Evolutionary conservation across 2,329 filamentous ascomycete species (phyloP).

Genomic region (Seiridium unicorne): DNA sequence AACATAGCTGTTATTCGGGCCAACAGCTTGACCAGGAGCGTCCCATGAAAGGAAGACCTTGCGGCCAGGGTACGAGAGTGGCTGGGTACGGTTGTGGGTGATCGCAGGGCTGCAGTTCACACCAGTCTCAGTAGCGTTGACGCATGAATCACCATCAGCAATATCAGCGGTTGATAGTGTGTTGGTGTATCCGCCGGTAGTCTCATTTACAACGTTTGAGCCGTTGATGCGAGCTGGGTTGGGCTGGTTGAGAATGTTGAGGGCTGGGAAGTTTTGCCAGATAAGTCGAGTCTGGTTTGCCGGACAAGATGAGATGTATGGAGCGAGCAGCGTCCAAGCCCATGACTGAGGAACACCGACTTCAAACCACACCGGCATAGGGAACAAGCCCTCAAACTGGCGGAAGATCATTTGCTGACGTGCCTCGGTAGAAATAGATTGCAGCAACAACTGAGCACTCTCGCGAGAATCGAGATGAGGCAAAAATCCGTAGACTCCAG

Average conservation of each 20-base stretch:
- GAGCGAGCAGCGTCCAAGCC: conserved; percentile 79
- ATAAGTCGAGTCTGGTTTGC: conserved; percentile 68
- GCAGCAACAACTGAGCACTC: conserved; percentile 69
- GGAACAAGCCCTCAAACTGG: conserved; percentile 76
- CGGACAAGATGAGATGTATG: conserved; percentile 77
- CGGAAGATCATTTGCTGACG: conserved; percentile 84
- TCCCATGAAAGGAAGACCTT: conserved; percentile 74
- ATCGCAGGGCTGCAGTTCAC: conserved; percentile 64
- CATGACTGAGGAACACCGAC: conserved; percentile 79
- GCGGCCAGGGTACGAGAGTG: conserved; percentile 73
- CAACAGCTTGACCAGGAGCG: conserved; percentile 62
- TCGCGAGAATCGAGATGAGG: conserved; percentile 75
- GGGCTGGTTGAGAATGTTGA: conserved; percentile 73
- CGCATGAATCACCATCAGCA: conserved; percentile 47
- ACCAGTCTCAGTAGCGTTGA: conserved; percentile 52
- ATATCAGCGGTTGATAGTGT: conserved; percentile 50
- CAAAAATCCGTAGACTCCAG: conserved; percentile 78
- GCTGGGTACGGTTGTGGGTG: conserved; percentile 65
- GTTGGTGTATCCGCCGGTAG: conserved; percentile 56
- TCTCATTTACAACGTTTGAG: conserved; percentile 62
- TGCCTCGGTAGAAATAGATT: conserved; percentile 76
- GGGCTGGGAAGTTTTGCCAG: conserved; percentile 81
- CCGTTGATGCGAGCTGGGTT: conserved; percentile 69
- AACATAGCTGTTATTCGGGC: conserved; percentile 81
- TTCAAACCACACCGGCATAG: conserved; percentile 83